Evolutionary conservation across 2,329 filamentous ascomycete species (phyloP).

Genomic region (Neopestalotiopsis rosae): DNA sequence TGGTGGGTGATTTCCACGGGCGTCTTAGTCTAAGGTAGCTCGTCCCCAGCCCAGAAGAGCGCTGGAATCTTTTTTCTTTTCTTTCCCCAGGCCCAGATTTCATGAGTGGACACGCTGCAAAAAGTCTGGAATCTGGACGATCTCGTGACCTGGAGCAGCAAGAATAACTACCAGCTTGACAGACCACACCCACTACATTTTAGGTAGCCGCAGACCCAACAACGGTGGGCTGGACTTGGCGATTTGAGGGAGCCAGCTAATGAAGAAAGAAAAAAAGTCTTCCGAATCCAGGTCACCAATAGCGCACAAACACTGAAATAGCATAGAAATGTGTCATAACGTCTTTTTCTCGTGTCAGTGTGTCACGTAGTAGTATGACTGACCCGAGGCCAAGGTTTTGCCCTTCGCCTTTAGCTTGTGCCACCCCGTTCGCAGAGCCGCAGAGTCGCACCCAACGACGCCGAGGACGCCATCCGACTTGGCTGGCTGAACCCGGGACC

Average conservation of each 20-base stretch:
- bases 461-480: not conserved
- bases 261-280: not conserved
- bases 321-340: not conserved
- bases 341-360: not conserved
- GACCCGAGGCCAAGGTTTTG: not conserved
- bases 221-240: not conserved
- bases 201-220: not conserved
- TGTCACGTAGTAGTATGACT: not conserved
- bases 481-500: not conserved
- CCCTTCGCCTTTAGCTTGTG: not conserved
- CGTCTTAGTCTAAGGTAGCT: not conserved
- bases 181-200: too few relatives aligned
- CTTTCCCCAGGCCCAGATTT: not conserved
- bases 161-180: too few relatives aligned
- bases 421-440: not conserved
- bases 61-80: not conserved
- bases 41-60: not conserved
- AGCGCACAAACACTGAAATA: not conserved
- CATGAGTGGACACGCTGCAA: not conserved
- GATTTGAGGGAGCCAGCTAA: not conserved
- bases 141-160: not conserved
- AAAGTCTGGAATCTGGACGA: not conserved
- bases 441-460: not conserved
- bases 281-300: too few relatives aligned
- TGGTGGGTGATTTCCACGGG: not conserved